phyloP scores from a whole-genome alignment of 2,329 filamentous ascomycete species.

The Neodidymelliopsis sp. region DNA sequence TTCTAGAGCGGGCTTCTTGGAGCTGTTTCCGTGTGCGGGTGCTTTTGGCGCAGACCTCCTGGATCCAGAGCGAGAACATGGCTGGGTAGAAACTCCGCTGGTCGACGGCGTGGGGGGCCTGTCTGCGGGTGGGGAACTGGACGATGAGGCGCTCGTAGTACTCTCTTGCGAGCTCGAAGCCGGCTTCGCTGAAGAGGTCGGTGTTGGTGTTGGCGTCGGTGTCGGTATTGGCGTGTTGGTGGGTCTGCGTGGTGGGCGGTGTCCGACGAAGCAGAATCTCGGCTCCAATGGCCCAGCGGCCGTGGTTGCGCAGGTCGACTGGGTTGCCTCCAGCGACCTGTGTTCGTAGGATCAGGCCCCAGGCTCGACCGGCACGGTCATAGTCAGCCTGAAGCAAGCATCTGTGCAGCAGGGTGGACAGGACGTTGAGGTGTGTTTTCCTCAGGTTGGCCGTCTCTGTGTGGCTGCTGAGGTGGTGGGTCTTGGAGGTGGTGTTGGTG shows the following conservation, averaged over 20 bases:
- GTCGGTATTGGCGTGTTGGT: background rate
- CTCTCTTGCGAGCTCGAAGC: conserved; percentile 65
- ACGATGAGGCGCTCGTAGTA: conserved; percentile 84
- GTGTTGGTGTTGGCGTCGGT: conserved; percentile 3
- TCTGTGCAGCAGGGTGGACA: conserved; percentile 75
- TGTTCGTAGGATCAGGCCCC: conserved; percentile 74
- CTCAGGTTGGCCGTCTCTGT: conserved; percentile 44
- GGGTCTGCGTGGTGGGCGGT: background rate
- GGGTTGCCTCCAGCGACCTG: conserved; percentile 60
- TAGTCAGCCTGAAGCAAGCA: conserved; percentile 77
- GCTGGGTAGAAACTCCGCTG: conserved; percentile 82
- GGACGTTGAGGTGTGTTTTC: conserved; percentile 67
- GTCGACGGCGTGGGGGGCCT: conserved; percentile 65
- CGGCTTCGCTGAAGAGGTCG: conserved; percentile 47
- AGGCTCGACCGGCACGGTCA: conserved; percentile 74
- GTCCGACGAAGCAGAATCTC: conserved; percentile 76
- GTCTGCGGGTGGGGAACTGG: conserved; percentile 72
- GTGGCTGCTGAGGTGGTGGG: conserved; percentile 5
- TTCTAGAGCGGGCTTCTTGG: conserved; percentile 19
- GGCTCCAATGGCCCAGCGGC: conserved; percentile 83
- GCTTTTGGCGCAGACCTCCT: conserved; percentile 69
- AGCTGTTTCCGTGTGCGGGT: conserved; percentile 49
- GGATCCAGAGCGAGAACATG: conserved; percentile 82
- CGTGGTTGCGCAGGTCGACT: conserved; percentile 73
- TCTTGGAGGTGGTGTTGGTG: conserved; percentile 17